A percentile compares a stretch with the other conserved stretches of the same genome.
phyloP scores from a whole-genome alignment of 2,329 filamentous ascomycete genomes.

The Cercospora sp. region DNA sequence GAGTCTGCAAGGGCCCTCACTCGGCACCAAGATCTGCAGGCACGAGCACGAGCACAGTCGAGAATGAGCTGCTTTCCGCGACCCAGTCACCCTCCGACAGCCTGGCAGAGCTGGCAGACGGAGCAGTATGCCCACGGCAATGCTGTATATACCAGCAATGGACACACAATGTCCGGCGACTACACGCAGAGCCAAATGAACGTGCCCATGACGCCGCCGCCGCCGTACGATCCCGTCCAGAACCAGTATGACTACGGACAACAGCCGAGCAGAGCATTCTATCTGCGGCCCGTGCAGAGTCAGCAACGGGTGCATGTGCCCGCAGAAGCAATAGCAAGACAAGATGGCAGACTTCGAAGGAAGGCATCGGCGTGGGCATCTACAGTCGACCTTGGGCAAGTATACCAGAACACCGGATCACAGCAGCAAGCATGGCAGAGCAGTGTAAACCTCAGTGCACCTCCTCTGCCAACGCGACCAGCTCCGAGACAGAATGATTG shows the following conservation, averaged over 20 bases:
- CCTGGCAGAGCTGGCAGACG: not conserved
- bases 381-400: conserved; percentile 15
- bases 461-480: conserved; percentile 8
- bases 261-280: conserved; percentile 16
- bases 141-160: conserved; percentile 12
- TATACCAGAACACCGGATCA: not conserved
- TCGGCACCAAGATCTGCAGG: conserved; percentile 5
- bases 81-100: not conserved
- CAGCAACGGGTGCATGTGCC: conserved; percentile 17
- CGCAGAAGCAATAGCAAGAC: conserved; percentile 5
- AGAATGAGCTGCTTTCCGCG: conserved; percentile 13
- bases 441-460: conserved; percentile 15
- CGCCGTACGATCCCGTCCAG: conserved; percentile 21
- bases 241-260: conserved; percentile 13
- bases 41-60: conserved; percentile 10
- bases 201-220: conserved; percentile 18
- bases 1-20: conserved; percentile 7
- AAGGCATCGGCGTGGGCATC: conserved; percentile 22
- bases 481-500: conserved; percentile 19
- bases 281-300: conserved; percentile 18
- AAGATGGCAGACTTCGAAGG: conserved; percentile 17
- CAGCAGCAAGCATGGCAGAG: conserved; percentile 22
- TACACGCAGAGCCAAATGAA: not conserved
- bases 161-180: not conserved
- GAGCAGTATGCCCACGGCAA: conserved; percentile 7